These are phyloP conservation scores for Talaromyces atroroseus DNA, from an alignment of 2,329 filamentous ascomycete genomes.

Conservation along the genomic window DNA sequence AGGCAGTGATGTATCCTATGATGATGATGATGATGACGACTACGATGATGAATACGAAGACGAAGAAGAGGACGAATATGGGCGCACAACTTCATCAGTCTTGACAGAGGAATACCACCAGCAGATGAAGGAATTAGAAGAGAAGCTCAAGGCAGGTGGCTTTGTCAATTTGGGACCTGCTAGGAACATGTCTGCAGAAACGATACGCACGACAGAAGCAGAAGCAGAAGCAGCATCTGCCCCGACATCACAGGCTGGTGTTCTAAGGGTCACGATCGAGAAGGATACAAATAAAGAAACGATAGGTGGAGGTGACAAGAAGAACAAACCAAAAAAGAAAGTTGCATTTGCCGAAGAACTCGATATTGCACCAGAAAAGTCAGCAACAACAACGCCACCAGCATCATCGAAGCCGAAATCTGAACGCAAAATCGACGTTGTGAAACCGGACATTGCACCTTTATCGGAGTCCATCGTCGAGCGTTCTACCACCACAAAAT, in stretches of 20 bases:
- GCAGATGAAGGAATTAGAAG: constrained; percentile 81
- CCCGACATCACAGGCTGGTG: constrained; percentile 21
- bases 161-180: constrained; percentile 54
- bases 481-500: constrained; percentile 21
- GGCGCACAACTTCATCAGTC: constrained; percentile 62
- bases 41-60: constrained; percentile 44
- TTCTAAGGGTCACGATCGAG: constrained; percentile 20
- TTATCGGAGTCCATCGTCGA: constrained; percentile 43
- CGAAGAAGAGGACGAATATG: constrained; percentile 70
- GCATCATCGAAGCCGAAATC: constrained; percentile 5
- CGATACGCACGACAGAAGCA: constrained; percentile 15
- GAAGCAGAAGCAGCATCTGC: constrained; percentile 13
- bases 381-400: constrained; percentile 17
- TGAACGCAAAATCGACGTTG: constrained; percentile 22
- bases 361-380: constrained; percentile 57
- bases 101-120: constrained; percentile 69
- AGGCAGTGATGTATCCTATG: constrained; percentile 44
- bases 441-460: constrained; percentile 25
- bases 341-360: constrained; percentile 74
- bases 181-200: constrained; percentile 25
- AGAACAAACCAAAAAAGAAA: constrained; percentile 49
- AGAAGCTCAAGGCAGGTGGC: constrained; percentile 58
- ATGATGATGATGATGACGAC: constrained; percentile 51
- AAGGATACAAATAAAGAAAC: constrained; percentile 16
- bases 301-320: constrained; percentile 20